These are phyloP conservation scores for Tylopilus sp. DNA, from an alignment of 768 basidiomycete genomes.

Conservation along the genomic window DNA sequence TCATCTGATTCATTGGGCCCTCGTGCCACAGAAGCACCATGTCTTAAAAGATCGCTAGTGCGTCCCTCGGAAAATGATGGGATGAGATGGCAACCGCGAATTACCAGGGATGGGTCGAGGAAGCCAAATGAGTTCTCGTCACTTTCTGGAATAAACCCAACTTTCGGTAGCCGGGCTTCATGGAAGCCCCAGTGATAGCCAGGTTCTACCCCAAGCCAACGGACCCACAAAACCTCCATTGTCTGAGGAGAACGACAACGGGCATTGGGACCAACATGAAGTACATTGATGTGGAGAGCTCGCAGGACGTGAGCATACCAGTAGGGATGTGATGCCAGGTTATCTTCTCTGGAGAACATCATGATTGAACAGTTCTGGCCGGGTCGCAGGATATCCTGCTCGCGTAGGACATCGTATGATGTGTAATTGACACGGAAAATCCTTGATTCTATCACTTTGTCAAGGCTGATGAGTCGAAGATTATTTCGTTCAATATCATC, in stretches of 20 bases:
- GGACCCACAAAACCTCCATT: constrained; percentile 24
- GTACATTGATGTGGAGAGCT: constrained; percentile 20
- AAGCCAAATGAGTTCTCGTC: constrained; percentile 10
- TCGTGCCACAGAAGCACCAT: constrained; percentile 1
- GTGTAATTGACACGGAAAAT: not conserved
- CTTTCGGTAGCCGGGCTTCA: constrained; percentile 12
- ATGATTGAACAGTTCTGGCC: constrained; percentile 17
- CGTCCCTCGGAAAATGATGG: constrained; percentile 22
- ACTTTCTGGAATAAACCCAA: constrained; percentile 18
- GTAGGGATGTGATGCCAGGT: constrained; percentile 12
- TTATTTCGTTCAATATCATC: not conserved
- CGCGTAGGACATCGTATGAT: not conserved
- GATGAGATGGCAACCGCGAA: constrained; percentile 24
- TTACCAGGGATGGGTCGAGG: constrained; percentile 5
- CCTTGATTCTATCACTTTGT: not conserved
- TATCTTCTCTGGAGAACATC: constrained; percentile 14
- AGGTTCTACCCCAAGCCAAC: not conserved
- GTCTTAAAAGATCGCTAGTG: constrained; percentile 6
- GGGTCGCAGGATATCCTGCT: constrained; percentile 13
- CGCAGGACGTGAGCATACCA: constrained; percentile 23
- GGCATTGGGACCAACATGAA: not conserved
- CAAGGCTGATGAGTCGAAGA: not conserved
- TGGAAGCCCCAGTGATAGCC: constrained; percentile 8
- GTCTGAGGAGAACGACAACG: not conserved
- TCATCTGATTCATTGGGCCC: not conserved